Conservation (phyloP, 73 alveolate species). For the Loxodes magnus region DNA sequence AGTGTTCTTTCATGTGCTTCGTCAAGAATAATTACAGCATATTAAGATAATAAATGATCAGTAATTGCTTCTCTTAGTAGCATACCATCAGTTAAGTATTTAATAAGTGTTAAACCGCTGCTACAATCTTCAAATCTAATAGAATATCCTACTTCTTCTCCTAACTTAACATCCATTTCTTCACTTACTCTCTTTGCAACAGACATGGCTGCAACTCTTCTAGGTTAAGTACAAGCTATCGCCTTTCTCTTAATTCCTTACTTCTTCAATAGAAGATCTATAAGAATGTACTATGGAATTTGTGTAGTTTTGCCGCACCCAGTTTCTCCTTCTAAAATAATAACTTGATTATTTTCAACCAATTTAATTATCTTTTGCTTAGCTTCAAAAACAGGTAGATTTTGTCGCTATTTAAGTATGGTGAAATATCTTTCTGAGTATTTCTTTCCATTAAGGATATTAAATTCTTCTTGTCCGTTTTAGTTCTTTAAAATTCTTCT, state of each 20-base stretch:
- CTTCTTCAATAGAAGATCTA: slow-evolving; percentile 29
- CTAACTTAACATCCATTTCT: slow-evolving; percentile 96
- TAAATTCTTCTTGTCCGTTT: slow-evolving; percentile 3
- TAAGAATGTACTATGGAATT: slow-evolving; percentile 89
- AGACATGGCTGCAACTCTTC: slow-evolving; percentile 99
- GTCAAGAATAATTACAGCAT: slow-evolving; percentile 92
- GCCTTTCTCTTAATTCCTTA: slow-evolving; percentile 9
- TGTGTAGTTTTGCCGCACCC: slow-evolving; percentile 99
- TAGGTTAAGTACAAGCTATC: slow-evolving; percentile 97
- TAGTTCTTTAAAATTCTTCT: background rate
- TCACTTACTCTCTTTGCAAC: slow-evolving; percentile 69
- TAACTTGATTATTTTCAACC: slow-evolving; percentile 62
- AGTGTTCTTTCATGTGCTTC: slow-evolving; percentile 99
- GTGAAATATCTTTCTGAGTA: slow-evolving; percentile 47
- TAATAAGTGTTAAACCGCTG: slow-evolving; percentile 68
- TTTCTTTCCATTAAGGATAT: slow-evolving; percentile 52
- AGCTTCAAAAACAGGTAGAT: slow-evolving; percentile 95
- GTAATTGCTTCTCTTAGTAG: slow-evolving; percentile 94
- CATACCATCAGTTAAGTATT: slow-evolving; percentile 97
- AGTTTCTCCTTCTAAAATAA: slow-evolving; percentile 94
- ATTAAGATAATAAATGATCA: slow-evolving; percentile 72
- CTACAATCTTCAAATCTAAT: slow-evolving; percentile 97
- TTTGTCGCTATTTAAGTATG: slow-evolving; percentile 67
- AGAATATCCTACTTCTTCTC: slow-evolving; percentile 97
- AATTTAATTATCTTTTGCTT: slow-evolving; percentile 60